phyloP scores from a whole-genome alignment of 148 eudicot species.

The Rhododendron ovatum region DNA sequence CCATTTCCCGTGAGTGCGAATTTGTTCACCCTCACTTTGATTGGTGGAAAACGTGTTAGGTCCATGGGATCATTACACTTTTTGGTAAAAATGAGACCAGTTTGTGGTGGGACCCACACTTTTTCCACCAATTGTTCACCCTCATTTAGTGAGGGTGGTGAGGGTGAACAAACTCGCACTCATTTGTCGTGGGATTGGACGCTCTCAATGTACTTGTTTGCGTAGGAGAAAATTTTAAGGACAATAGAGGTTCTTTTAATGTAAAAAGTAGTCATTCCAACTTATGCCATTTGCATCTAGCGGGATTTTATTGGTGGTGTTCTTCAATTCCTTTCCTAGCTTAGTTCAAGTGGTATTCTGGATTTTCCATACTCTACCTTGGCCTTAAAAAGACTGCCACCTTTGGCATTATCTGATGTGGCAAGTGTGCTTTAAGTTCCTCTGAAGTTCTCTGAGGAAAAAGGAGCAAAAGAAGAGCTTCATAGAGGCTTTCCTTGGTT shows the following conservation, averaged over 20 bases:
- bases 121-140: too few species aligned
- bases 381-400: background rate
- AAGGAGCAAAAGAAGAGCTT: background rate
- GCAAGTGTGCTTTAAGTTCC: background rate
- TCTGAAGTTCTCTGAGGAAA: background rate
- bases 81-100: too few species aligned
- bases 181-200: background rate
- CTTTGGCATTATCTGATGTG: background rate
- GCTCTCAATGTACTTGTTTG: background rate
- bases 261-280: background rate
- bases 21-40: too few species aligned
- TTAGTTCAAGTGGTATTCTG: background rate
- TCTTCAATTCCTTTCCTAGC: background rate
- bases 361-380: background rate
- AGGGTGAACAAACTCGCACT: too few species aligned
- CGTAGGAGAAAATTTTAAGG: background rate
- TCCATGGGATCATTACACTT: too few species aligned
- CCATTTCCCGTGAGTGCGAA: too few species aligned
- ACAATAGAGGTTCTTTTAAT: background rate
- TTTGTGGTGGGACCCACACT: too few species aligned
- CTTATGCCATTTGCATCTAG: background rate
- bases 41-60: too few species aligned
- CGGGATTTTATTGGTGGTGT: background rate
- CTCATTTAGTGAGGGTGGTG: too few species aligned
- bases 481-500: background rate